Evolutionary conservation across 179 eudicot species (phyloP), one percentile per base, ranked within the genome.

Genomic region (Heliamphora pulchella): DNA sequence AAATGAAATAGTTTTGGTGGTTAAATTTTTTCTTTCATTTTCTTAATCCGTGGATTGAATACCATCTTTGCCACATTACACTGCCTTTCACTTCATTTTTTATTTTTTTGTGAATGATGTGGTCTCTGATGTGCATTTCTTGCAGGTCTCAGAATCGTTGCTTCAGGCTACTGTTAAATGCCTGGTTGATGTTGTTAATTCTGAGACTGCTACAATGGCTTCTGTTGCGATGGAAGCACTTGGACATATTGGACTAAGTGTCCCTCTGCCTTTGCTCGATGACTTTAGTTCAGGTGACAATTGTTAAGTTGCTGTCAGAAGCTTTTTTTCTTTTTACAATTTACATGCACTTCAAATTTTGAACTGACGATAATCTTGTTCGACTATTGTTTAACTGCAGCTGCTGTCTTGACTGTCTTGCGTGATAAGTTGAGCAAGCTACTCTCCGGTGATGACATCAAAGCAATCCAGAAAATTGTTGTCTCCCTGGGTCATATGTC

Each of bases 161-260:
- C 89, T 93, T 79, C 90, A 88, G 83, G 71, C 57, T 77, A 84
- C 91, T 61, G 81, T 91, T 58, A 88, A 91, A 86, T 84, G 86
- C 84, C 87, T 95, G 76, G 93, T 89, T 76, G 92, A 91, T 79
- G 77, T 91, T 77, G 91, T 94, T 80, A 91, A 86, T 83, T 53
- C 72, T 54, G 97, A 94, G 85, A 88, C 88, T 78, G 88, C 96
- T 57, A 69, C 93, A 83, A 82, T 93, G 87, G 98, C 98, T 86
- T 93, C 98, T 57, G 83, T 91, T 53, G 97, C 96, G 69, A 90
- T 93, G 94, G 91, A 94, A 88, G 93, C 96, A 78, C 85, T 94
- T 78, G 98, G 98, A 78, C 93, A 91, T 85, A 89, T 94, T 83
- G 97, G 94, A 78, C 86, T 93, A 79, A 89, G 92, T 78, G 86